These are phyloP conservation scores for Antrodiella citrinella DNA, from an alignment of 768 basidiomycete species.

Conservation along the genomic window DNA sequence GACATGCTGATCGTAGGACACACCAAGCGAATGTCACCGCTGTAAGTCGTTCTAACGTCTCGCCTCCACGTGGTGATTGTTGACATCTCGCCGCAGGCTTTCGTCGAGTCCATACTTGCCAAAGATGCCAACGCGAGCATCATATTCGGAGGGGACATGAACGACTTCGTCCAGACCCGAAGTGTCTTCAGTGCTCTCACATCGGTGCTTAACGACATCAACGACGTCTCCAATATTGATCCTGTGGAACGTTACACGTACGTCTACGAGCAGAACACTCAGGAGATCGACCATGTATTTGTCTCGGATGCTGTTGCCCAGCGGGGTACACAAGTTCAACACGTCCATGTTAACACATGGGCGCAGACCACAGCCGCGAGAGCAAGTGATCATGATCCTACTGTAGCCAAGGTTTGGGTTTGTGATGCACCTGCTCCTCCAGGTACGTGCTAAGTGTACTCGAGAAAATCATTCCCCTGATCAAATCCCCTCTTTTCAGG, in stretches of 20 bases:
- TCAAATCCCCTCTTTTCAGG: too few relatives aligned
- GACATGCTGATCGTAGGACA: conserved; percentile 37
- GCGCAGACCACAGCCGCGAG: conserved; percentile 31
- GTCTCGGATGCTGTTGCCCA: conserved; percentile 36
- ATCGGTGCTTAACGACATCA: conserved; percentile 37
- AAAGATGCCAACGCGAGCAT: conserved; percentile 39
- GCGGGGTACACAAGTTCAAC: conserved; percentile 40
- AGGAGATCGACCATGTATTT: conserved; percentile 55
- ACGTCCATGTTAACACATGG: conserved; percentile 59
- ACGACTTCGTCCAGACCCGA: conserved; percentile 49
- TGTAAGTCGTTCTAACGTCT: conserved; percentile 25
- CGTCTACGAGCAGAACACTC: conserved; percentile 48
- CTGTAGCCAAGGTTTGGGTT: conserved; percentile 40
- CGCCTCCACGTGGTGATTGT: neutral
- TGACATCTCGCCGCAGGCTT: conserved; percentile 28
- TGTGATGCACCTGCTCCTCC: too few relatives aligned
- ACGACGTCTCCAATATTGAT: conserved; percentile 39
- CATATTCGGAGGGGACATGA: conserved; percentile 53
- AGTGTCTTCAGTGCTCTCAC: conserved; percentile 40
- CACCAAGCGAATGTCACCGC: conserved; percentile 43
- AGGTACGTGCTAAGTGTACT: too few relatives aligned
- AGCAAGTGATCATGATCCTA: conserved; percentile 56
- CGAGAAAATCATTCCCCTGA: too few relatives aligned
- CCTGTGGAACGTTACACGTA: conserved; percentile 52
- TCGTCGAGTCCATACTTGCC: conserved; percentile 37